phyloP scores from a whole-genome alignment of 2,329 filamentous ascomycete species.

The Ceratocystis diversiconidia region DNA sequence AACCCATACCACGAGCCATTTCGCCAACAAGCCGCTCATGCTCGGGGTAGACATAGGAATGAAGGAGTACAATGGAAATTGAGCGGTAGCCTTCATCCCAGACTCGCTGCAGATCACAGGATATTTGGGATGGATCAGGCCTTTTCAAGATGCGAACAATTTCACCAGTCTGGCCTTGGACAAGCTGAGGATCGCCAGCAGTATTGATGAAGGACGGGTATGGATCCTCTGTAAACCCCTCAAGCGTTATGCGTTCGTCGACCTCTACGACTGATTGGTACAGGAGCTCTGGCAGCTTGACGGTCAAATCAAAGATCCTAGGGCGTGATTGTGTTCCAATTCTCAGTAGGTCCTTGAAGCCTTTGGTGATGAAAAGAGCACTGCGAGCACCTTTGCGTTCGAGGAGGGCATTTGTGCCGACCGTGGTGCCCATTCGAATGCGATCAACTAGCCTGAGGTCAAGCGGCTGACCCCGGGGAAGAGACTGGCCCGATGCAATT shows the following conservation, averaged over 20 bases:
- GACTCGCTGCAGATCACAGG: constrained; percentile 42
- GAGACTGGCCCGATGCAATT: constrained; percentile 58
- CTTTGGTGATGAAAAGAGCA: constrained; percentile 72
- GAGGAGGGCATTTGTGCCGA: constrained; percentile 81
- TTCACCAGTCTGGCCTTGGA: constrained; percentile 53
- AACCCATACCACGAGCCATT: constrained; percentile 63
- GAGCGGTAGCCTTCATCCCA: constrained; percentile 56
- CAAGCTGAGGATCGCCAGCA: constrained; percentile 58
- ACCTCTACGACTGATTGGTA: constrained; percentile 80
- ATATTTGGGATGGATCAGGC: constrained; percentile 41
- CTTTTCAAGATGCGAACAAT: constrained; percentile 50
- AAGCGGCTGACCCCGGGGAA: constrained; percentile 63
- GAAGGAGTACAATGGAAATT: constrained; percentile 82
- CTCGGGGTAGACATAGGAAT: constrained; percentile 78
- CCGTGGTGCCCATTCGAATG: constrained; percentile 91
- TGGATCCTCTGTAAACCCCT: constrained; percentile 85
- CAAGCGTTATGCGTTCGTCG: constrained; percentile 77
- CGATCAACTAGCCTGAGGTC: constrained; percentile 76
- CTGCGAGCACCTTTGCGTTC: constrained; percentile 84
- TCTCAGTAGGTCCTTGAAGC: constrained; percentile 73
- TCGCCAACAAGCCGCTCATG: constrained; percentile 68
- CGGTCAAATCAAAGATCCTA: constrained; percentile 81
- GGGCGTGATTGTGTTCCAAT: constrained; percentile 87
- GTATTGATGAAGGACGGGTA: constrained; percentile 40
- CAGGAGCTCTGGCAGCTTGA: constrained; percentile 72